Evolutionary conservation across 1,284 basidiomycete genomes (phyloP), one percentile per base, ranked within the genome.

Genomic region (Chondrostereum purpureum): DNA sequence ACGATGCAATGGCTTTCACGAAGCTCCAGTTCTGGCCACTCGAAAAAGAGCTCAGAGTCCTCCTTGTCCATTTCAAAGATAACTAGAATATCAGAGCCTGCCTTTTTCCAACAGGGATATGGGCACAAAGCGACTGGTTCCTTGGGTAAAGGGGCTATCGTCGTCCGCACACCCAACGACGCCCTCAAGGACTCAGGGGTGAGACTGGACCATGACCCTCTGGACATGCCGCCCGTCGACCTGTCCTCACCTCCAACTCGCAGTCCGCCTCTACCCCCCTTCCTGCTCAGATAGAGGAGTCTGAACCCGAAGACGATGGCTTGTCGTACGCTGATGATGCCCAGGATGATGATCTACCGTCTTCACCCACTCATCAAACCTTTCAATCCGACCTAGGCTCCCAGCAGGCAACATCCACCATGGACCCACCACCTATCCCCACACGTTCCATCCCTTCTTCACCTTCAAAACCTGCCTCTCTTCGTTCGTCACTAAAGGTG

Each of bases 111-210:
- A 74, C 19, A 75, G 79, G 33, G 58, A 68, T 3, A 50, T 72
- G 33, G 58, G 61, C 31, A 59, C 62, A 6, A 20, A 42, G 68
- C 73, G 2, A 68, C 60, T 42, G 78, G 77, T 3, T 58, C 65
- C 1, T 70, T 88, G 10, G 85, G 84, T 13, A 58, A 73, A 8
- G 84, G 85, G 27, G 85, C 85, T 11, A 79, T 69, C 2, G 65
- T 89, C 17, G 86, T 89, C 23, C 70, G 80, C 49, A 88, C 86
- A 0, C 84, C 86, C 2, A 78, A 83, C 50, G 86, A 89, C 43
- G 86, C 85, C 22, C 66, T 88, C 19, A 57, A 67, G 34, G 69
- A 69, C 39, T 68, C 70, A 0, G 57, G 64, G 14, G 64, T 70
- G 4, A 58, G 68, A 36, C 59, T 68, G 39, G 39, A 22, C n/a